phyloP scores from a whole-genome alignment of 1,139 yeast genomes.

The Pichia sp. region DNA sequence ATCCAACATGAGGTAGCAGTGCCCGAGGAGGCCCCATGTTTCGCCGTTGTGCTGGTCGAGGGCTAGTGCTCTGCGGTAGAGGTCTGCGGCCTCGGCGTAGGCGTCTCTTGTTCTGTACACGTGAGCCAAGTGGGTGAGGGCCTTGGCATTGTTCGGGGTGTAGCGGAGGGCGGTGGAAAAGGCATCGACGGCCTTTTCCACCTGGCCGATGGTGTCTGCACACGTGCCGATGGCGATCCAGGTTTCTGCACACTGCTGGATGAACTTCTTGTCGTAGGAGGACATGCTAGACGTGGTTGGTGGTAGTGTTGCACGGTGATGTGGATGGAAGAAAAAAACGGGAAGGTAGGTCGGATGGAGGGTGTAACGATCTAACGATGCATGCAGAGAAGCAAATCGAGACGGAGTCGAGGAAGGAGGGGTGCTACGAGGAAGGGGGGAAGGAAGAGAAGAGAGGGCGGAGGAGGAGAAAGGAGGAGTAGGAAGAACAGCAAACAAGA shows the following conservation, averaged over 20 bases:
- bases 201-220: conserved; percentile 86
- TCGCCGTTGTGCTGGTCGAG: conserved; percentile 88
- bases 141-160: conserved; percentile 80
- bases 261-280: conserved; percentile 28
- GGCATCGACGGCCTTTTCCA: conserved; percentile 82
- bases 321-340: too few relatives aligned
- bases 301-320: too few relatives aligned
- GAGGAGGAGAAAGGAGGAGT: neutral
- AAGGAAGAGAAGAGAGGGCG: neutral
- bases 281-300: conserved; percentile 1
- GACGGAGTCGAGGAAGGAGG: neutral
- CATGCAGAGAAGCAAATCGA: neutral
- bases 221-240: conserved; percentile 91
- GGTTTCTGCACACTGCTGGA: conserved; percentile 79
- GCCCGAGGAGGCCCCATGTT: conserved; percentile 96
- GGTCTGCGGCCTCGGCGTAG: conserved; percentile 89
- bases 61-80: conserved; percentile 80
- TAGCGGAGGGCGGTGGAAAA: conserved; percentile 89
- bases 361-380: neutral
- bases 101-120: conserved; percentile 84
- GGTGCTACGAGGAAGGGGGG: neutral
- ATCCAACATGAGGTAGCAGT: conserved; percentile 94
- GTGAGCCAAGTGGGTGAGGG: conserved; percentile 80
- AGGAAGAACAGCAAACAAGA: neutral
- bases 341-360: neutral